phyloP scores from a whole-genome alignment of 352 stramenopile species.

The Thalassiosira livingstoniorum region DNA sequence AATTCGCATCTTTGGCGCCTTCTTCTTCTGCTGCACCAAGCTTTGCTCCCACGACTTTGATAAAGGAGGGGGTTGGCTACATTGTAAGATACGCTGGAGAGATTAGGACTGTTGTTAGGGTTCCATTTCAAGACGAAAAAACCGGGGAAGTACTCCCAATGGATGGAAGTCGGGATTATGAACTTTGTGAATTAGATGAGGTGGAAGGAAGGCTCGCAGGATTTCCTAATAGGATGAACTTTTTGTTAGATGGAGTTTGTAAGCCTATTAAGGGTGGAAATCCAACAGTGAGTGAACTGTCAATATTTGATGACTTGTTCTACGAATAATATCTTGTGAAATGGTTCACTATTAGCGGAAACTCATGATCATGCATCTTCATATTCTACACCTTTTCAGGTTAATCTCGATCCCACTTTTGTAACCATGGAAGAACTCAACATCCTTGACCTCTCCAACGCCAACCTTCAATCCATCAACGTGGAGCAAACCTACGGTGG shows the following conservation, averaged over 20 bases:
- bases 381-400: no score
- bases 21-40: constrained; percentile 23
- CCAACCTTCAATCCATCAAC: constrained; percentile 52
- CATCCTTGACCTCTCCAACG: constrained; percentile 53
- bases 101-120: constrained; percentile 50
- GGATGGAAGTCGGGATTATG: constrained; percentile 30
- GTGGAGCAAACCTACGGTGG: constrained; percentile 55
- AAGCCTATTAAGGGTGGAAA: constrained; percentile 12
- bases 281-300: no score
- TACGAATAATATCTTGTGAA: no score
- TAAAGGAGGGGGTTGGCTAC: constrained; percentile 42
- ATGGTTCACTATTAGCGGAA: no score
- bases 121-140: constrained; percentile 54
- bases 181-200: constrained; percentile 60
- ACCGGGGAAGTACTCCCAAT: constrained; percentile 56
- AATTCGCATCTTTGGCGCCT: constrained; percentile 18
- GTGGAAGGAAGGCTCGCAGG: constrained; percentile 37
- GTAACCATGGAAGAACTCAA: constrained; percentile 49
- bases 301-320: no score
- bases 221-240: not conserved
- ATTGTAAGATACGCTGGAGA: constrained; percentile 56
- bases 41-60: constrained; percentile 30
- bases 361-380: no score
- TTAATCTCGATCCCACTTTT: constrained; percentile 57
- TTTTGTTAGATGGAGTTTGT: constrained; percentile 17